Conservation (phyloP, 2,329 filamentous ascomycete species). For the Phaeomoniella chlamydospora region DNA sequence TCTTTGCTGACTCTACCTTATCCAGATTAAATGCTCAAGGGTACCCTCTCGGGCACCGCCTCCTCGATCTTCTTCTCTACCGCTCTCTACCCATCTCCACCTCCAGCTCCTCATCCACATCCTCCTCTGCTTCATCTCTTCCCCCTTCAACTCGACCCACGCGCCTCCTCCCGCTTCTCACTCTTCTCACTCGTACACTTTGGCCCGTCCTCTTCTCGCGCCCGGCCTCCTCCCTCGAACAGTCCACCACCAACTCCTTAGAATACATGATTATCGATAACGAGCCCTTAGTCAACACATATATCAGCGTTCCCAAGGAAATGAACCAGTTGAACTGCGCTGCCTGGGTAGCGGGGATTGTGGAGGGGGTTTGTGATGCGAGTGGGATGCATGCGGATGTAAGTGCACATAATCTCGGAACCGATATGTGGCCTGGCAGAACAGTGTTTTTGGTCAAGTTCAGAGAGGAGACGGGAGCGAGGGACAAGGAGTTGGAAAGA, state of each 20-base stretch:
- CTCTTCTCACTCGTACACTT: conserved; percentile 84
- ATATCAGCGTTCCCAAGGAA: conserved; percentile 83
- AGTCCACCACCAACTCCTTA: conserved; percentile 69
- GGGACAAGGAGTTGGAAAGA: conserved; percentile 69
- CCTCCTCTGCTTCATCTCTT: conserved; percentile 45
- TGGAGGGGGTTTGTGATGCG: conserved; percentile 91
- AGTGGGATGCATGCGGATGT: conserved; percentile 80
- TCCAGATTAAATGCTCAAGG: conserved; percentile 74
- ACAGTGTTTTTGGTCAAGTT: conserved; percentile 96
- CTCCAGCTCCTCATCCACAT: conserved; percentile 74
- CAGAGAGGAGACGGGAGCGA: conserved; percentile 75
- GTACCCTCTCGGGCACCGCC: conserved; percentile 82
- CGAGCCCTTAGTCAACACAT: conserved; percentile 88
- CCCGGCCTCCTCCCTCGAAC: conserved; percentile 84
- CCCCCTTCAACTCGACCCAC: conserved; percentile 60
- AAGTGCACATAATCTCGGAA: conserved; percentile 65
- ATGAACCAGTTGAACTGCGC: conserved; percentile 96
- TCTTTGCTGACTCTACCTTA: not conserved
- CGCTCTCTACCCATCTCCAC: conserved; percentile 65
- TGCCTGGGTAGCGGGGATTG: conserved; percentile 84
- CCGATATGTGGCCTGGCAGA: conserved; percentile 86
- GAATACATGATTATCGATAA: conserved; percentile 99
- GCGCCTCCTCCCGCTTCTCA: conserved; percentile 77
- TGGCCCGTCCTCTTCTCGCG: conserved; percentile 89
- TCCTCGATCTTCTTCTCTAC: conserved; percentile 89